phyloP scores from a whole-genome alignment of 2,329 filamentous ascomycete species.

The Daldinia eschscholtzii region DNA sequence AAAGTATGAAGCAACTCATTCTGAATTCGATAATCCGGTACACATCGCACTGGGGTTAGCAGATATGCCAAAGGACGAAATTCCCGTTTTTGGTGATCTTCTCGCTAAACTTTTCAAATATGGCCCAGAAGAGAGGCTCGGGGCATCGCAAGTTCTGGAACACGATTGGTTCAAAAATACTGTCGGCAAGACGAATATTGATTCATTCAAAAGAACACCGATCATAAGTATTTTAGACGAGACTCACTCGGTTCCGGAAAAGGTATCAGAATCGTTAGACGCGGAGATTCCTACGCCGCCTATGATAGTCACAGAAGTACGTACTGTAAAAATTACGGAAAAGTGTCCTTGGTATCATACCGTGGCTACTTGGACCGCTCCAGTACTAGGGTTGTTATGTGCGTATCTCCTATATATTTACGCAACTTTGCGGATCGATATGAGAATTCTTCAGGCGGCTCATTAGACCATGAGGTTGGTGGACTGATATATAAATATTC shows the following conservation, averaged over 20 bases:
- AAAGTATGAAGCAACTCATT: neutral
- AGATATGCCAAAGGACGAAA: neutral
- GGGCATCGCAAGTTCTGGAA: neutral
- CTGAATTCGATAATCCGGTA: neutral
- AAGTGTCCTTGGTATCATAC: conserved; percentile 3
- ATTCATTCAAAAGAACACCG: neutral
- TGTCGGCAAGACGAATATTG: neutral
- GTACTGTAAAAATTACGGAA: neutral
- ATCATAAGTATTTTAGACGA: neutral
- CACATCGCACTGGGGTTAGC: neutral
- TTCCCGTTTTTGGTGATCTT: neutral
- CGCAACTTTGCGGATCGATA: neutral
- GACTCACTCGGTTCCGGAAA: neutral
- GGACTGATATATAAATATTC: neutral
- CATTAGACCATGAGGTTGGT: no score
- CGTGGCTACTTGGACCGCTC: neutral
- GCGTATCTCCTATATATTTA: neutral
- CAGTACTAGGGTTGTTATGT: neutral
- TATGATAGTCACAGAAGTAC: neutral
- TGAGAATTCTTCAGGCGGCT: neutral
- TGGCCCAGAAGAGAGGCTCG: neutral
- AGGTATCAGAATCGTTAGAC: neutral
- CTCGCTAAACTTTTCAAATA: neutral
- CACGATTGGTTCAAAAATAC: neutral
- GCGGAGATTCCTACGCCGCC: neutral